Evolutionary conservation across 345 rosid species (phyloP).

Genomic region (Acer yangbiense): DNA sequence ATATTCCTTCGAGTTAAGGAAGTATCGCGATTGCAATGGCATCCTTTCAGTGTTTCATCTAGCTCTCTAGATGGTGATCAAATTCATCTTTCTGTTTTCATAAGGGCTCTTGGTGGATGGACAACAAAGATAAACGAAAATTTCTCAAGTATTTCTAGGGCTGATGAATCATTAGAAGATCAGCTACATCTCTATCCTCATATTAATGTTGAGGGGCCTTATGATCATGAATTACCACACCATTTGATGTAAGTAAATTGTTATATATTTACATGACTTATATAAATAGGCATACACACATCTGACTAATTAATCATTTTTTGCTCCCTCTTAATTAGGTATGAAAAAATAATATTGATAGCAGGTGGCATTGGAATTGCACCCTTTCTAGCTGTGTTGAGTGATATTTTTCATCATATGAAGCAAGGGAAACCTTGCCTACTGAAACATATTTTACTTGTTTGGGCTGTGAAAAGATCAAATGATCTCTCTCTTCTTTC

Average conservation of each 20-base stretch:
- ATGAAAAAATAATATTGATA: conserved; percentile 45
- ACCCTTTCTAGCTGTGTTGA: conserved; percentile 50
- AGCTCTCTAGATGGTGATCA: conserved; percentile 46
- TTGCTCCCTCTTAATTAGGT: not conserved
- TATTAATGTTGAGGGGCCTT: conserved; percentile 49
- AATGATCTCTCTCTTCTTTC: conserved; percentile 44
- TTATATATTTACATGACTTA: too few species aligned
- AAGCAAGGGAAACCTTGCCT: conserved; percentile 42
- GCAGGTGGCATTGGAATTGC: conserved; percentile 65
- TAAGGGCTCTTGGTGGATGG: conserved; percentile 50
- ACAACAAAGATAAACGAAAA: conserved; percentile 38
- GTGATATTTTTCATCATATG: conserved; percentile 44
- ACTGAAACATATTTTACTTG: conserved; percentile 38
- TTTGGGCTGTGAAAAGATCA: conserved; percentile 49
- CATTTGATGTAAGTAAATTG: conserved; percentile 40
- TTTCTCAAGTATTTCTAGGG: conserved; percentile 17
- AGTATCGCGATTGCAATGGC: conserved; percentile 54
- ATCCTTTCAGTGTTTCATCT: conserved; percentile 55
- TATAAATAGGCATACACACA: too few species aligned
- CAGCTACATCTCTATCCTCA: conserved; percentile 13
- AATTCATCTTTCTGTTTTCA: conserved; percentile 38
- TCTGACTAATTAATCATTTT: too few species aligned
- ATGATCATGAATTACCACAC: conserved; percentile 49
- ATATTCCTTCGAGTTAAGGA: conserved; percentile 44
- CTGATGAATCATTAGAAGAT: conserved; percentile 7